phyloP scores from a whole-genome alignment of 129 eudicot species.

The Rutidosis leptorrhynchoides region DNA sequence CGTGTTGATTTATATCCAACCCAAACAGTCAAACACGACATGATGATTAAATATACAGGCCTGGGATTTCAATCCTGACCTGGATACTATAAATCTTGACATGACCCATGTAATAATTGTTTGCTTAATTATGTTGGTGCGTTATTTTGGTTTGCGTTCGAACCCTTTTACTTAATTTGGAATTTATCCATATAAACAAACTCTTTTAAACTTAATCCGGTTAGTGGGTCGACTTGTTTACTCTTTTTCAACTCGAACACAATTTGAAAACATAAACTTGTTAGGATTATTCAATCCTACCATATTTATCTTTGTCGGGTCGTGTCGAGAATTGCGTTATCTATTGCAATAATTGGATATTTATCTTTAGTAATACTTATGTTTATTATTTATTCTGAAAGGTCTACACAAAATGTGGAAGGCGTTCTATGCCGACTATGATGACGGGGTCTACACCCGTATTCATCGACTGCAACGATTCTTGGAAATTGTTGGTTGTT shows the following conservation, averaged over 20 bases:
- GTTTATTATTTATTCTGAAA: slow-evolving; percentile 30
- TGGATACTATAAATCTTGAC: background rate
- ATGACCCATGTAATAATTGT: background rate
- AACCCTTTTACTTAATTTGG: background rate
- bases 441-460: slow-evolving; percentile 95
- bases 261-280: background rate
- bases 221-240: background rate
- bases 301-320: background rate
- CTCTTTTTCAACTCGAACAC: background rate
- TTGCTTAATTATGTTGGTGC: background rate
- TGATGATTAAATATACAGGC: background rate
- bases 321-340: background rate
- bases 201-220: background rate
- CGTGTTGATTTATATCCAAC: background rate
- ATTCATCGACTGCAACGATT: slow-evolving; percentile 91
- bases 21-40: background rate
- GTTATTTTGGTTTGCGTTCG: background rate
- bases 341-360: background rate
- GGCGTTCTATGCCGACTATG: slow-evolving; percentile 95
- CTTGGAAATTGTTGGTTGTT: slow-evolving; percentile 88
- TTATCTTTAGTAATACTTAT: background rate
- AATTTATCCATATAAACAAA: background rate
- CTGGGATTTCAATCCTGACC: background rate
- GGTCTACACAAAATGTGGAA: slow-evolving; percentile 95
- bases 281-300: background rate